A percentile compares a stretch with the other conserved stretches of the same genome.
Evolutionary conservation across 2,329 filamentous ascomycete genomes (phyloP).

Genomic region (Alternaria sp.): DNA sequence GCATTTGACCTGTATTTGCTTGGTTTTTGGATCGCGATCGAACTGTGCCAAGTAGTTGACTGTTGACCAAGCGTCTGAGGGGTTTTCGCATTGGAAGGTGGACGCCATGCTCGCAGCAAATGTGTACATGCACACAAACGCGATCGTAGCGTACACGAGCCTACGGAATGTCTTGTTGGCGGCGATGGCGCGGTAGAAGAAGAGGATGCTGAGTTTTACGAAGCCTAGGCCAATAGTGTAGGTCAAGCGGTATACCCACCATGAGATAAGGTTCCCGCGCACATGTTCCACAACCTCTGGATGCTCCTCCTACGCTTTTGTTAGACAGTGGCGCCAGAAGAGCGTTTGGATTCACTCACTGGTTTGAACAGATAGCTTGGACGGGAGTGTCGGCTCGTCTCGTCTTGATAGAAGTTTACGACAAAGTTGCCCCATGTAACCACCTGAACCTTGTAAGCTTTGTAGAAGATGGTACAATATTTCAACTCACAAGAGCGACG

Average conservation of each 20-base stretch:
- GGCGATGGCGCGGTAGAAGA: conserved; percentile 50
- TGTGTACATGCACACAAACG: conserved; percentile 44
- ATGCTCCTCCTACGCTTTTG: conserved; percentile 36
- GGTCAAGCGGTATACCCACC: conserved; percentile 47
- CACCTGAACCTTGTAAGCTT: conserved; percentile 33
- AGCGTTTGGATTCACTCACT: conserved; percentile 23
- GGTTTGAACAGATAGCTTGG: conserved; percentile 39
- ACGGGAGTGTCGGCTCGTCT: conserved; percentile 35
- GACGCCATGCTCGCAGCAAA: conserved; percentile 39
- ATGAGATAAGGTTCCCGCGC: conserved; percentile 42
- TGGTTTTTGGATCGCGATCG: conserved; percentile 30
- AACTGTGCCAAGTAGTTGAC: conserved; percentile 44
- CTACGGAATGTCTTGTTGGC: conserved; percentile 44
- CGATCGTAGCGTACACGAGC: conserved; percentile 40
- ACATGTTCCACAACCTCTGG: conserved; percentile 34
- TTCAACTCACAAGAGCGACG: conserved; percentile 38
- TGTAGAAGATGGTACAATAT: background rate
- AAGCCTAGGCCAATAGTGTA: conserved; percentile 44
- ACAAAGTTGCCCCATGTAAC: conserved; percentile 49
- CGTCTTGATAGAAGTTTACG: conserved; percentile 49
- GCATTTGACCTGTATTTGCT: conserved; percentile 36
- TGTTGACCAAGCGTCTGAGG: conserved; percentile 40
- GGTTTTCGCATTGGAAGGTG: conserved; percentile 46
- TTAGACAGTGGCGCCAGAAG: conserved; percentile 13
- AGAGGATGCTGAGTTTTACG: conserved; percentile 45